Evolutionary conservation across 1,139 yeast genomes (phyloP), one percentile per base, ranked within the genome.

Genomic region (Meyerozyma guilliermondii): DNA sequence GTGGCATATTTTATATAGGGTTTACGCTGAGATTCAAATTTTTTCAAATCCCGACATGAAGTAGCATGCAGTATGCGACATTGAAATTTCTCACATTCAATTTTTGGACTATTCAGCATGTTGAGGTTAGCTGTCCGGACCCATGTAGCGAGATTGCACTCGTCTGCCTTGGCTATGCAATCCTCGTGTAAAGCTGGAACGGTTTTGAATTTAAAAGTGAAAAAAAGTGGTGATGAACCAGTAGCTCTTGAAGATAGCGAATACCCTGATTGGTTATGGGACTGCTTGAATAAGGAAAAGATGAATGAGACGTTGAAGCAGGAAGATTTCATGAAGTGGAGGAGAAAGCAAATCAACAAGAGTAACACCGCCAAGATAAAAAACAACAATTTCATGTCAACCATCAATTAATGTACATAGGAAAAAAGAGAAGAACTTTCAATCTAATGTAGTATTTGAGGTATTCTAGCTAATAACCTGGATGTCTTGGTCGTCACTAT

Each of bases 251-350:
- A 84, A 48, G 98, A 92, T 58, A 69, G 73, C 34, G 96, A 91
- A 55, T 92, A 92, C 58, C 98, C 98, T 3, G 87, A 76, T 40
- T 92, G 98, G 98, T 75, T 92, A 46, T 92, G 98, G 98, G 79
- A 75, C n/a, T 72, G 87, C 47, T 75, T 89, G 38, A 95, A 89
- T 59, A 71, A 77, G 45, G 73, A 72, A 34, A 73, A 74, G 29
- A 80, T 76, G 55, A 68, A 75, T 44, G 74, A 70, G 20, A 68
- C 77, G 49, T 70, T 84, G 39, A 69, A 69, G 50, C 77, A 73
- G 36, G 67, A 67, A 3, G 84, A 87, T 53, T 81, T 85, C 40
- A 76, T 84, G 58, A 79, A 73, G 54, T 73, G 80, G 68, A 84
- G 92, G 48, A 80, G 80, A 58, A 85, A 78, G 59, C 78, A 79